Base-by-base conservation (phyloP, 2,329 filamentous ascomycete genomes). In the Phaeosphaeriaceae sp. region DNA sequence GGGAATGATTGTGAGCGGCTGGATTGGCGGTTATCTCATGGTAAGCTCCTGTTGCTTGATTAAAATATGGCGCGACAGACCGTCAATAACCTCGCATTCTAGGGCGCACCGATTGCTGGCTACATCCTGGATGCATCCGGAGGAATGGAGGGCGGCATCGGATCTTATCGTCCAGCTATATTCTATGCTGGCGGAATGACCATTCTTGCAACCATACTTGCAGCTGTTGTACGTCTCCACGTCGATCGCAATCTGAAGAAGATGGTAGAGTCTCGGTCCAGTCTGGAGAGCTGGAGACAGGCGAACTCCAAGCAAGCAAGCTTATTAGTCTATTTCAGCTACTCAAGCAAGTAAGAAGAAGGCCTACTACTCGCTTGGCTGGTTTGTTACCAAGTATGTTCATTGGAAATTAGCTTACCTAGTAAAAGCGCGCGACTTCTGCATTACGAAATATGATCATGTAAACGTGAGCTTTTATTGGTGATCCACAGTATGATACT, bases 41-140 rank as follows among this genome's bases (percentile, higher is more conserved):
- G 31, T 36, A 36, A 36, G 31, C 3, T 3, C 3, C 13, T 36
- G 9, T 36, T 13, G 31, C 31, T 13, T 11, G 6, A 13, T 36
- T 11, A 11, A 36, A 11, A 13, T 36, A 36, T 3, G 11, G 7
- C 3, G 13, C 6, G 31, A 15, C 31, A 7, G 31, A 36, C n/a
- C n/a, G n/a, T 36, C 6, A 36, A 15, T 36, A 13, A 11, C n/a
- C n/a, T n/a, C n/a, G n/a, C 31, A 36, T 36, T 3, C 7, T 15
- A 36, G 31, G 70, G 70, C 25, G 61, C 68, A 19, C 70, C 71
- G 15, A 68, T 72, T 40, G 70, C 69, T 22, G 70, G 71, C n/a
- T 69, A 69, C 21, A 56, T 73, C 17, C 48, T 73, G 4, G 60
- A 72, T 27, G 66, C 70, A 2, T 63, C 56, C 7, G 71, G 70